Evolutionary conservation across 768 basidiomycete genomes (phyloP).

Genomic region (Myochromella boudieri): DNA sequence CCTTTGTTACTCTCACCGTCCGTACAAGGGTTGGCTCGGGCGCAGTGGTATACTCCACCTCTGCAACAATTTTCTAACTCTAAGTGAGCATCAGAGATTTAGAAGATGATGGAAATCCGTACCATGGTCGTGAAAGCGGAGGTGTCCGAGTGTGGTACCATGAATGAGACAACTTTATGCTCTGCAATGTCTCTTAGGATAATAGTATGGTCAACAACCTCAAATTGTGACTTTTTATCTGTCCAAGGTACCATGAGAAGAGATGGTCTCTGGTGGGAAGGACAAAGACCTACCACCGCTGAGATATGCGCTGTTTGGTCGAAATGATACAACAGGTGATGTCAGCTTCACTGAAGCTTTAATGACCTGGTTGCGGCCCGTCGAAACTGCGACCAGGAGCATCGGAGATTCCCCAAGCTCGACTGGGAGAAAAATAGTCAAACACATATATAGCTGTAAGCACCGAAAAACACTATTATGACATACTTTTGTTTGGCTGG

Average conservation of each 20-base stretch:
- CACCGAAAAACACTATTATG: background rate
- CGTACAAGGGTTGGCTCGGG: constrained; percentile 53
- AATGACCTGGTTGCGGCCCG: constrained; percentile 67
- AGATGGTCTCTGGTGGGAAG: background rate
- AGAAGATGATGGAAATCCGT: constrained; percentile 17
- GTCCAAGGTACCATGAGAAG: too few species aligned
- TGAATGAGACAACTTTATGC: constrained; percentile 45
- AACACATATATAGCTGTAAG: background rate
- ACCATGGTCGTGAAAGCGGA: constrained; percentile 65
- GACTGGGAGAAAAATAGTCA: constrained; percentile 38
- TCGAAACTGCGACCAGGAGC: constrained; percentile 56
- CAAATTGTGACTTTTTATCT: constrained; percentile 19
- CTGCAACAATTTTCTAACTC: constrained; percentile 63
- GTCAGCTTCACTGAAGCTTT: constrained; percentile 53
- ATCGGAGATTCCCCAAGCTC: constrained; percentile 60
- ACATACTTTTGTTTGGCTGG: constrained; percentile 52
- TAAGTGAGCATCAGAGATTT: constrained; percentile 2
- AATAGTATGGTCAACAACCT: constrained; percentile 42
- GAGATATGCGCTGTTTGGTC: constrained; percentile 39
- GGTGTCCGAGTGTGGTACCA: constrained; percentile 67
- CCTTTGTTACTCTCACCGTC: constrained; percentile 50
- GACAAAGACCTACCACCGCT: constrained; percentile 30
- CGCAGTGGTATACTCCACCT: constrained; percentile 66
- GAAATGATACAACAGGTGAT: constrained; percentile 55
- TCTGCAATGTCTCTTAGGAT: constrained; percentile 47